Percentiles rank a stretch among this genome's conserved stretches.
Conservation (phyloP, 495 filamentous ascomycete species). For the Podospora fimiseda region DNA sequence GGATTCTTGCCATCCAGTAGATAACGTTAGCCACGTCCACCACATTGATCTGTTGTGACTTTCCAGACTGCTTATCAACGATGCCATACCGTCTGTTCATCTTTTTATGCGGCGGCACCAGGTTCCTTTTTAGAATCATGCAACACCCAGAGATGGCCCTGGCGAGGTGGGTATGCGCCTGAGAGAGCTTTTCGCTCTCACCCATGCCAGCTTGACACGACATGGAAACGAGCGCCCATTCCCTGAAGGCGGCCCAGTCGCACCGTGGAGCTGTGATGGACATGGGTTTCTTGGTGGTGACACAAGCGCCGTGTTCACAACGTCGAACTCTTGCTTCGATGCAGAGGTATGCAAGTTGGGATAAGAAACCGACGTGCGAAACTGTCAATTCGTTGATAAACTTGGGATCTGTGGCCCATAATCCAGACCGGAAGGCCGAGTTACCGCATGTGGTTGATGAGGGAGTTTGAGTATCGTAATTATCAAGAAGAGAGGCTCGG, state of each 20-base stretch:
- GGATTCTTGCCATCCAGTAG: slow-evolving; percentile 1
- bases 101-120: background rate
- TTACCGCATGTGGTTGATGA: background rate
- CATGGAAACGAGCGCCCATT: background rate
- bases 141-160: background rate
- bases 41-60: background rate
- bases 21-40: background rate
- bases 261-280: background rate
- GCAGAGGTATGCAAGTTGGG: background rate
- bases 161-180: background rate
- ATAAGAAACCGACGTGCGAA: background rate
- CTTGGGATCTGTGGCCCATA: background rate
- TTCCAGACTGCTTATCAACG: background rate
- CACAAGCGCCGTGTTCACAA: background rate
- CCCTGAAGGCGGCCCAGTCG: background rate
- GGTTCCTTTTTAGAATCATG: background rate
- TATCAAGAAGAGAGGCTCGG: background rate
- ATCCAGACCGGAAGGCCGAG: background rate
- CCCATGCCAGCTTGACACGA: background rate
- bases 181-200: background rate
- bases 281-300: background rate
- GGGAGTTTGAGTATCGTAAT: background rate
- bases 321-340: background rate
- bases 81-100: background rate
- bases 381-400: background rate